A percentile compares a stretch with the other conserved stretches of the same genome.
These are phyloP conservation scores for Daldinia caldariorum DNA, from an alignment of 495 filamentous ascomycete genomes.

Conservation along the genomic window DNA sequence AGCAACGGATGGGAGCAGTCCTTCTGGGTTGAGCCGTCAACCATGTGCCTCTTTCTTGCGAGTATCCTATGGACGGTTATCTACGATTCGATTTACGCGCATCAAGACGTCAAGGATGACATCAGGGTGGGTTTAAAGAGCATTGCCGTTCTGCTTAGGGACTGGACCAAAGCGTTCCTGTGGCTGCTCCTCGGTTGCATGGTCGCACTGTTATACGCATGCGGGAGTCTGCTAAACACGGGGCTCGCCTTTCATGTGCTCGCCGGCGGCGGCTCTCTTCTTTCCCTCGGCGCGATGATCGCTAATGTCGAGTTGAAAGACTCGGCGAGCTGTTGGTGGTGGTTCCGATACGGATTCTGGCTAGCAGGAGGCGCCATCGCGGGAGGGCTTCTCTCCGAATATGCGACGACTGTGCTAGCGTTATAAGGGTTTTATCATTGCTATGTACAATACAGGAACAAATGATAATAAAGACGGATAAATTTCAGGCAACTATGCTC, in stretches of 20 bases:
- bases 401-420: slow-evolving; percentile 26
- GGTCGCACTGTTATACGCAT: slow-evolving; percentile 38
- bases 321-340: slow-evolving; percentile 53
- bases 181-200: slow-evolving; percentile 43
- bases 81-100: slow-evolving; percentile 58
- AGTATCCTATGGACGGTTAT: slow-evolving; percentile 50
- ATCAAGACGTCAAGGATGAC: slow-evolving; percentile 54
- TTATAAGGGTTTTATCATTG: slow-evolving; percentile 4
- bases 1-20: slow-evolving; percentile 5
- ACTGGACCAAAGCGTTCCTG: slow-evolving; percentile 47
- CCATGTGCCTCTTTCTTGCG: slow-evolving; percentile 41
- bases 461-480: background rate
- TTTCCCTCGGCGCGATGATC: slow-evolving; percentile 52
- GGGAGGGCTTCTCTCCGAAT: slow-evolving; percentile 48
- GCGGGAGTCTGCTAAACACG: slow-evolving; percentile 44
- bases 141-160: slow-evolving; percentile 51
- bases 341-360: slow-evolving; percentile 54
- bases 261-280: slow-evolving; percentile 42
- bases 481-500: background rate
- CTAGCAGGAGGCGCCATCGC: slow-evolving; percentile 48
- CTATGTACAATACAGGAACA: background rate
- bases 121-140: slow-evolving; percentile 50
- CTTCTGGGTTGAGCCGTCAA: slow-evolving; percentile 35
- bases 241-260: slow-evolving; percentile 43
- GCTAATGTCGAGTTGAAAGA: slow-evolving; percentile 51